phyloP scores from a whole-genome alignment of 1,284 basidiomycete genomes.

The Trichosporon faecale region DNA sequence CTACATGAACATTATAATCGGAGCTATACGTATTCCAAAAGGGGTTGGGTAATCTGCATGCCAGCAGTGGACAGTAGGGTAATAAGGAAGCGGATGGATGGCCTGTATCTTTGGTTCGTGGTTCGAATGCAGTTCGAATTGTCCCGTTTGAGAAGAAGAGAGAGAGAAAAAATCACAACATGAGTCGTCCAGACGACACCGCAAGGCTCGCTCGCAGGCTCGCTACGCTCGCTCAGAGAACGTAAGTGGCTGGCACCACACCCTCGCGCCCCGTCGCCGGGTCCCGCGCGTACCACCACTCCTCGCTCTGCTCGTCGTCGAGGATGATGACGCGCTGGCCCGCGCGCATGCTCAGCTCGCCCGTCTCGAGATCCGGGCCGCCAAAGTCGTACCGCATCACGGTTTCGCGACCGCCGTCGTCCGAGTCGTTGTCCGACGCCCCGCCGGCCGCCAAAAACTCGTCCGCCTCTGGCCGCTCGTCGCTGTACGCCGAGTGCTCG shows the following conservation, averaged over 20 bases:
- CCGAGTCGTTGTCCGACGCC: conserved; percentile 17
- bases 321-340: conserved; percentile 44
- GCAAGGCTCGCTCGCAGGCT: no score
- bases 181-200: no score
- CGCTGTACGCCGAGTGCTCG: background rate
- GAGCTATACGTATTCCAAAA: no score
- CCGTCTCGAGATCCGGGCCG: conserved; percentile 41
- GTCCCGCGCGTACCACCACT: conserved; percentile 90
- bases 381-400: conserved; percentile 49
- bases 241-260: conserved; percentile 80
- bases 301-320: conserved; percentile 52
- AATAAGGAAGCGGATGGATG: no score
- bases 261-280: conserved; percentile 72
- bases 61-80: background rate
- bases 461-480: conserved; percentile 28
- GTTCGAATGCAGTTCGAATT: no score
- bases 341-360: conserved; percentile 47
- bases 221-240: conserved; percentile 36
- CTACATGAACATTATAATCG: no score
- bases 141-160: background rate
- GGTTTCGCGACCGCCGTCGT: conserved; percentile 47
- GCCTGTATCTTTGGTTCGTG: no score
- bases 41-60: no score
- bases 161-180: background rate
- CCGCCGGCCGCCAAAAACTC: conserved; percentile 39